These are phyloP conservation scores for Cryptococcus sp. DNA, from an alignment of 1,284 basidiomycete species.

Conservation along the genomic window DNA sequence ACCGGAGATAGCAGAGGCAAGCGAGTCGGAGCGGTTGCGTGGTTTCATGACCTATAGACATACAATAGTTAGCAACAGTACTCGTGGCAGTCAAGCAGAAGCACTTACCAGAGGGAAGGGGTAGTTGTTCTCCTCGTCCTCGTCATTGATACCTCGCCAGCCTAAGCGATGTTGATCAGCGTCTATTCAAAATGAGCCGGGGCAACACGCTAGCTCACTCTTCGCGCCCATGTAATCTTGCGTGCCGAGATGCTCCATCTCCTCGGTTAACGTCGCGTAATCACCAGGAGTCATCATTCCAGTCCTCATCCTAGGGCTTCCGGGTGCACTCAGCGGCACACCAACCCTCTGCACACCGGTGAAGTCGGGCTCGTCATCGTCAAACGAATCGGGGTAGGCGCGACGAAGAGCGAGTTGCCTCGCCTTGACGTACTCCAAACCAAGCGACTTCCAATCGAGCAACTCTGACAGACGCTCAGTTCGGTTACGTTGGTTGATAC, in stretches of 20 bases:
- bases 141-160: constrained; percentile 57
- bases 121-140: constrained; percentile 89
- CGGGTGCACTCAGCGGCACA: constrained; percentile 76
- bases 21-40: constrained; percentile 77
- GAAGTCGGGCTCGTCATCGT: constrained; percentile 66
- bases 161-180: constrained; percentile 16
- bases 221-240: constrained; percentile 83
- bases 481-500: constrained; percentile 97
- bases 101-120: constrained; percentile 73
- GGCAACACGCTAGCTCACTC: constrained; percentile 59
- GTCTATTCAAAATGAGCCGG: background rate
- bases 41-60: constrained; percentile 66
- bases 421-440: constrained; percentile 95
- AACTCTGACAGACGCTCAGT: constrained; percentile 90
- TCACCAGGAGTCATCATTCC: constrained; percentile 77
- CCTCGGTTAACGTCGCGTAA: constrained; percentile 88
- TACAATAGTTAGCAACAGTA: background rate
- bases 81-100: background rate
- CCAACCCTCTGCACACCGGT: constrained; percentile 65
- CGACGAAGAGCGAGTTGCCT: constrained; percentile 87
- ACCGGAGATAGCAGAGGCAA: constrained; percentile 70
- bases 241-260: constrained; percentile 85
- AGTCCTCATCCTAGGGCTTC: constrained; percentile 79
- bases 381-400: constrained; percentile 94
- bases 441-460: constrained; percentile 97